Percentiles rank a stretch among this genome's conserved stretches.
These are phyloP conservation scores for Ramichloridium luteum DNA, from an alignment of 2,329 filamentous ascomycete species.

Conservation along the genomic window DNA sequence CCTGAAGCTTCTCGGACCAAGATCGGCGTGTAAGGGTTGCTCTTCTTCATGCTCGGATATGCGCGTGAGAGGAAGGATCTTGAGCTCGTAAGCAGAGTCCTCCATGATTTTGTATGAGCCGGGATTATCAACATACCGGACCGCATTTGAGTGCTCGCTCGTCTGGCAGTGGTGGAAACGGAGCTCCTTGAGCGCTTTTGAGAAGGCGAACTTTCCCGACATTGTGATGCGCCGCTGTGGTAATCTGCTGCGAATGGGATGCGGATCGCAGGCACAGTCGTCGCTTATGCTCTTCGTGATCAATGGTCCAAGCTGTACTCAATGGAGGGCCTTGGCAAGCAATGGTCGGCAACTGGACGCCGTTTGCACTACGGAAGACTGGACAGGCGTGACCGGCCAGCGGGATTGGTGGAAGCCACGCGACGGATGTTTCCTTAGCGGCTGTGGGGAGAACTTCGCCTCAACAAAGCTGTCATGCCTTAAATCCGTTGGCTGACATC, in stretches of 20 bases:
- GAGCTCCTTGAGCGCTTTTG: conserved; percentile 80
- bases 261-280: too few relatives aligned
- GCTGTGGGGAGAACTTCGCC: too few relatives aligned
- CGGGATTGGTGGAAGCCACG: too few relatives aligned
- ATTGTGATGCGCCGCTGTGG: too few relatives aligned
- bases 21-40: conserved; percentile 89
- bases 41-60: conserved; percentile 98
- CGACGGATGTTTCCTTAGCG: too few relatives aligned
- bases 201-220: conserved; percentile 89
- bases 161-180: conserved; percentile 97
- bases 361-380: too few relatives aligned
- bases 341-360: conserved; percentile 3
- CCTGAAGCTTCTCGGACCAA: conserved; percentile 84
- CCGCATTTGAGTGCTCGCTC: conserved; percentile 75
- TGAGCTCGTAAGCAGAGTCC: conserved; percentile 4
- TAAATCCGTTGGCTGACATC: too few relatives aligned
- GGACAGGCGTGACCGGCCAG: too few relatives aligned
- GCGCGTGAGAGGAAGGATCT: conserved; percentile 83
- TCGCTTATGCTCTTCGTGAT: not conserved
- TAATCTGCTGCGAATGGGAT: too few relatives aligned
- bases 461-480: too few relatives aligned
- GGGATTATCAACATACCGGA: conserved; percentile 62
- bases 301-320: too few relatives aligned
- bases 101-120: not conserved
- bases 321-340: too few relatives aligned